A percentile compares a stretch with the other conserved stretches of the same genome.
Evolutionary conservation across 306 rosid genomes (phyloP).

Genomic region (Vigna nakashimae): DNA sequence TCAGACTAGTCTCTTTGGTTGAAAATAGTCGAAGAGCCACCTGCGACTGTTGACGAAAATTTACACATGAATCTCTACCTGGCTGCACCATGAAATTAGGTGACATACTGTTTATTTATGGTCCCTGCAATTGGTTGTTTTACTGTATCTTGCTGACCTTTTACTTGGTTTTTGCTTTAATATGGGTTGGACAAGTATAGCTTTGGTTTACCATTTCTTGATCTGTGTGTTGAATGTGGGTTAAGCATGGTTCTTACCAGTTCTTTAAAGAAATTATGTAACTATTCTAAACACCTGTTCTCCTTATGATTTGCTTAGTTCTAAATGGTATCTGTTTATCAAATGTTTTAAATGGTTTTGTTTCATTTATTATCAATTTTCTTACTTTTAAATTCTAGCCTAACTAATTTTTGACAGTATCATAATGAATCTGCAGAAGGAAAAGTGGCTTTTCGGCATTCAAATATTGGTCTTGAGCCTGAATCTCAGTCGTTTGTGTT

Average conservation of each 20-base stretch:
- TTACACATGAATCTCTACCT: conserved; percentile 38
- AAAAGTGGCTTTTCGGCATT: conserved; percentile 58
- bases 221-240: neutral
- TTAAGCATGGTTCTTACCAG: conserved; percentile 12
- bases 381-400: conserved; percentile 5
- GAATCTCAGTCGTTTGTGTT: conserved; percentile 59
- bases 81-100: conserved; percentile 80
- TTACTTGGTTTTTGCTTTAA: neutral
- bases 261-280: neutral
- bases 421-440: conserved; percentile 64
- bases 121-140: conserved; percentile 9
- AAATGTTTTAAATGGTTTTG: too few species aligned
- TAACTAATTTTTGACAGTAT: conserved; percentile 32
- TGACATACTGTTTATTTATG: conserved; percentile 43
- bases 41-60: conserved; percentile 32
- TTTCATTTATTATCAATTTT: neutral
- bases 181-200: neutral
- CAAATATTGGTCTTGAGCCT: conserved; percentile 51
- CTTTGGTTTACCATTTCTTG: conserved; percentile 14
- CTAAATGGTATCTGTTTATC: neutral
- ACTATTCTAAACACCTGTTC: neutral
- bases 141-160: conserved; percentile 8
- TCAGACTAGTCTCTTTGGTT: conserved; percentile 34
- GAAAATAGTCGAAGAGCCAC: conserved; percentile 31
- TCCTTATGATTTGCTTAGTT: conserved; percentile 11